phyloP scores from a whole-genome alignment of 495 filamentous ascomycete species.

The Trichoderma virens region DNA sequence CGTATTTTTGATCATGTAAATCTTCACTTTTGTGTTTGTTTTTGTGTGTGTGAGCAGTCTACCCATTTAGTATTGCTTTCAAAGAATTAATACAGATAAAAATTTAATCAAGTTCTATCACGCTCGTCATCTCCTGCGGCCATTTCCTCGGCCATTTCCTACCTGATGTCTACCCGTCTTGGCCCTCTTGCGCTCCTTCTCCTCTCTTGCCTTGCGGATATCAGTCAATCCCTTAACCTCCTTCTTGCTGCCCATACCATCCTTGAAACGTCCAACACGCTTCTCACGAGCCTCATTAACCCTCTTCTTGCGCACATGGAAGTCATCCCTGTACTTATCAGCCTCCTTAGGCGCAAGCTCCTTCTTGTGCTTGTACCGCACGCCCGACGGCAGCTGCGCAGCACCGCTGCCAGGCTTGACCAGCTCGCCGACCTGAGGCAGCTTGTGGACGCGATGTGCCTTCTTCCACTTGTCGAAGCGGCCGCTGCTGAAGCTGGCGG shows the following conservation, averaged over 20 bases:
- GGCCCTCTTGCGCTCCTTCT: conserved; percentile 66
- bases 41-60: neutral
- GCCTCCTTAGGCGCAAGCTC: conserved; percentile 86
- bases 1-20: too few species aligned
- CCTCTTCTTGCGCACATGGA: conserved; percentile 81
- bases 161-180: conserved; percentile 71
- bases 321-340: conserved; percentile 85
- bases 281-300: conserved; percentile 80
- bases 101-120: too few species aligned
- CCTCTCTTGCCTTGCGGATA: conserved; percentile 70
- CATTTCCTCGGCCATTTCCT: too few species aligned
- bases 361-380: conserved; percentile 68
- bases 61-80: too few species aligned
- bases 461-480: conserved; percentile 88
- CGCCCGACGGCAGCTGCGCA: conserved; percentile 54
- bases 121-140: neutral
- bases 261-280: conserved; percentile 62
- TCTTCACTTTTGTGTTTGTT: too few species aligned
- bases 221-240: conserved; percentile 78
- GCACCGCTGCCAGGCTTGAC: conserved; percentile 51
- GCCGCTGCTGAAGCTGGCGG: conserved; percentile 84
- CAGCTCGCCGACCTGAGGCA: conserved; percentile 75
- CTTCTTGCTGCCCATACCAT: conserved; percentile 55
- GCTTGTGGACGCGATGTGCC: conserved; percentile 65
- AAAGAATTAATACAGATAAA: neutral